Conservation (phyloP, 2,329 filamentous ascomycete species). For the Xylariaceae sp. region DNA sequence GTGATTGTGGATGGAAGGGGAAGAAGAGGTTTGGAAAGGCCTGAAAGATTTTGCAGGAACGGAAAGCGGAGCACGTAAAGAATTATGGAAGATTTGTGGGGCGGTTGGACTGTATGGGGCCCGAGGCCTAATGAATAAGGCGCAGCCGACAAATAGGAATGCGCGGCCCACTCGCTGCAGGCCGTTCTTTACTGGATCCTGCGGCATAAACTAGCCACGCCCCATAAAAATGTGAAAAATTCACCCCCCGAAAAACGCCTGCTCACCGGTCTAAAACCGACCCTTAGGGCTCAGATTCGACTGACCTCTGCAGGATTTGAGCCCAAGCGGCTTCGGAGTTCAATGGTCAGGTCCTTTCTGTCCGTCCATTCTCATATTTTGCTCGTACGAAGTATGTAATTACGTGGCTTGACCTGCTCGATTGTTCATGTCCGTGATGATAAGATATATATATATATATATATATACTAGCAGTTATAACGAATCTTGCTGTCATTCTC, state of each 20-base stretch:
- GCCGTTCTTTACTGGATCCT: background rate
- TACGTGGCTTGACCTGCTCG: no score
- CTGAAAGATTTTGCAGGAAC: slow-evolving; percentile 6
- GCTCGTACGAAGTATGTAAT: no score
- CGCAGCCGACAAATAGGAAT: slow-evolving; percentile 16
- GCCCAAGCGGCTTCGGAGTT: no score
- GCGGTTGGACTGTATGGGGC: background rate
- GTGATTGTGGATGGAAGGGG: slow-evolving; percentile 14
- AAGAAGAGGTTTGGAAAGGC: slow-evolving; percentile 14
- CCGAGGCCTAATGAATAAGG: slow-evolving; percentile 1
- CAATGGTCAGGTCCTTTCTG: no score
- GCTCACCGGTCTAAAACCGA: background rate
- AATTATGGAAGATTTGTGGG: slow-evolving; percentile 19
- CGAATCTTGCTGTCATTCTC: no score
- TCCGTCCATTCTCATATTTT: no score
- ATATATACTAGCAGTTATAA: no score
- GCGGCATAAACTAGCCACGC: background rate
- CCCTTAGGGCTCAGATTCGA: background rate
- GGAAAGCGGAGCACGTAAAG: slow-evolving; percentile 19
- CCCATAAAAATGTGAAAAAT: background rate
- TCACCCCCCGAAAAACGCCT: background rate
- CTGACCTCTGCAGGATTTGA: no score
- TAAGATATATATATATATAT: no score
- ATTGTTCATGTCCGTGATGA: no score
- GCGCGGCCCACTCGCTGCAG: slow-evolving; percentile 9